Evolutionary conservation across 768 basidiomycete species (phyloP), one percentile per base, ranked within the genome.

Genomic region (Amanita rimosa): DNA sequence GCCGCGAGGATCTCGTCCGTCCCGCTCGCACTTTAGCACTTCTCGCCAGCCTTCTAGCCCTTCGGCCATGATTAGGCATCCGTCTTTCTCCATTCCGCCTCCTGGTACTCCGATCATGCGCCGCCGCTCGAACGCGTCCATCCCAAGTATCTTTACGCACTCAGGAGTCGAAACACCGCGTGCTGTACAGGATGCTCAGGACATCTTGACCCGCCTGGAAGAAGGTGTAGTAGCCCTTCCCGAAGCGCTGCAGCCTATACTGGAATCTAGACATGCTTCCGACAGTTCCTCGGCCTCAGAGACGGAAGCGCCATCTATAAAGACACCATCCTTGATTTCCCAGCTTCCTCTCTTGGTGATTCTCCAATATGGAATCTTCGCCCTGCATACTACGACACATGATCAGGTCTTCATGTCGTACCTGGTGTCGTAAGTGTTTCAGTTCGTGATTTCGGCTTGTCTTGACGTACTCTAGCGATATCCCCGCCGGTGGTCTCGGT

Each of bases 381-480:
- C 93, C 3, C 64, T 97, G 44, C 93, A 96, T 60, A 80, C 81
- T 34, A 90, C 85, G 13, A 90, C 86, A 1, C 92, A 94, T 57
- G 87, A 94, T 67, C 90, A 95, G 64, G 66, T 93, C 24, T 89
- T 96, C 69, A 76, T 94, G 62, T 87, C 87, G 2, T 95, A 94
- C 66, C 81, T 94, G 21, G 87, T 93, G 44, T 81, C 86, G 86
- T 88, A 58, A 67, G 84, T 75, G 27, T 27, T 29, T 11, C 11
- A 3, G 29, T 11, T 26, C 6, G 27, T 17, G n/a, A 13, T 22
- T 29, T 21, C 3, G n/a, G 9, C 34, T 21, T n/a, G n/a, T 9
- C 43, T 36, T 55, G 31, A 54, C 42, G 40, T 44, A 42, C 21
- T 52, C 24, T 60, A 94, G 89, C 11, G 80, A 85, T 55, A 89